phyloP scores from a whole-genome alignment of 108 stramenopile genomes.

The Nitzschia putrida region DNA sequence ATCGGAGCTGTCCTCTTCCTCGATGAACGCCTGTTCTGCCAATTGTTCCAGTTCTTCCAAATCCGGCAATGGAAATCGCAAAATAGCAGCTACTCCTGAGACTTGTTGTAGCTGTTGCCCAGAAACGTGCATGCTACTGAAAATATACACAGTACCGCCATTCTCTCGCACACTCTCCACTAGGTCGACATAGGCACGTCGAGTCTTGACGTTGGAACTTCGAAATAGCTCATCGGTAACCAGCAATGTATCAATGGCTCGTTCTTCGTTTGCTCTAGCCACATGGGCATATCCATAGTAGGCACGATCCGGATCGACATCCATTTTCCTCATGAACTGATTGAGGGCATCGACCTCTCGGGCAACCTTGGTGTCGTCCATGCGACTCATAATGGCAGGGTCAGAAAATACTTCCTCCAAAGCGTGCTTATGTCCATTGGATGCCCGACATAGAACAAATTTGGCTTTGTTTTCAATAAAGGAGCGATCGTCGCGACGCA shows the following conservation, averaged over 20 bases:
- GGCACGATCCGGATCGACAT: slow-evolving; percentile 88
- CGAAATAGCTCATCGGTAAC: slow-evolving; percentile 94
- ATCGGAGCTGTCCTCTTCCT: slow-evolving; percentile 21
- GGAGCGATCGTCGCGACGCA: slow-evolving; percentile 76
- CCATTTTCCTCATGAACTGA: slow-evolving; percentile 90
- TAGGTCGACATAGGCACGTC: slow-evolving; percentile 83
- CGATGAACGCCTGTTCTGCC: slow-evolving; percentile 34
- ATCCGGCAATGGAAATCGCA: slow-evolving; percentile 87
- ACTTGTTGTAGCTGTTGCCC: slow-evolving; percentile 94
- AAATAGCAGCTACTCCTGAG: slow-evolving; percentile 92
- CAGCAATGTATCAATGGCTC: slow-evolving; percentile 90
- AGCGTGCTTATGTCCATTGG: slow-evolving; percentile 94
- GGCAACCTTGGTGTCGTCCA: slow-evolving; percentile 90
- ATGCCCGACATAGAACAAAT: slow-evolving; percentile 91
- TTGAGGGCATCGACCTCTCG: slow-evolving; percentile 89
- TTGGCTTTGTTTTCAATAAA: slow-evolving; percentile 90
- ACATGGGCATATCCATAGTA: slow-evolving; percentile 92
- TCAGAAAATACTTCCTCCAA: slow-evolving; percentile 92
- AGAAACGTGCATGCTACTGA: slow-evolving; percentile 89
- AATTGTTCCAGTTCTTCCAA: slow-evolving; percentile 76
- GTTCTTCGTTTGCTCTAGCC: slow-evolving; percentile 76
- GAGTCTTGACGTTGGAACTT: slow-evolving; percentile 67
- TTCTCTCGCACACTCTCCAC: slow-evolving; percentile 84
- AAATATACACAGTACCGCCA: slow-evolving; percentile 89
- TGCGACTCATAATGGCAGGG: slow-evolving; percentile 72